Percentiles rank a stretch among this genome's conserved stretches.
Evolutionary conservation across 2,329 filamentous ascomycete genomes (phyloP).

Genomic region (Albophoma yamanashiensis): DNA sequence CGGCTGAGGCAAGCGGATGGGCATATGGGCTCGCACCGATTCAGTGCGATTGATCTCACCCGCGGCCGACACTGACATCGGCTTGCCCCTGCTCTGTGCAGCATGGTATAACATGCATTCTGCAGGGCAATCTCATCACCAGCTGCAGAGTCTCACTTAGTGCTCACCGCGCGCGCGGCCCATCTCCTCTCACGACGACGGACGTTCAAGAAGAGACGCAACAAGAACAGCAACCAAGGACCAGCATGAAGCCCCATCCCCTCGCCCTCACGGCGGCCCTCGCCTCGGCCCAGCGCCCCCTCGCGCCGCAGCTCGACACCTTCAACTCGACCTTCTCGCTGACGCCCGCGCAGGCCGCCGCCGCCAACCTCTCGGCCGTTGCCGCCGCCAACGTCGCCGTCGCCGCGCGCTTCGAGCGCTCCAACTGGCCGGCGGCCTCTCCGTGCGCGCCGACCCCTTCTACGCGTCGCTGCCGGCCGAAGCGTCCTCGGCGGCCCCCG

Average conservation of each 20-base stretch:
- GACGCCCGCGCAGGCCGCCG: conserved; percentile 11
- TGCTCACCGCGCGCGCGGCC: not conserved
- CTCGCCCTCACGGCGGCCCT: not conserved
- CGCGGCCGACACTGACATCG: no score
- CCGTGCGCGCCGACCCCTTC: conserved; percentile 24
- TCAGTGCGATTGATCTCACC: no score
- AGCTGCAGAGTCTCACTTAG: not conserved
- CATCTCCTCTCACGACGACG: not conserved
- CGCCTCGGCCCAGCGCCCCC: not conserved
- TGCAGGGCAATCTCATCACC: not conserved
- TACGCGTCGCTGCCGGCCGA: conserved; percentile 20
- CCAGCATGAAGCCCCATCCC: not conserved
- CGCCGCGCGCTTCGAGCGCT: conserved; percentile 16
- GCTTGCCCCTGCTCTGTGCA: not conserved
- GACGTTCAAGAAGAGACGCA: no score
- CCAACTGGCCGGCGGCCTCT: conserved; percentile 21
- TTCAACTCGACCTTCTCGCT: conserved; percentile 20
- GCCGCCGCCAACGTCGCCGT: conserved; percentile 10
- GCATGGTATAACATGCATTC: no score
- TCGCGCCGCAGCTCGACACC: conserved; percentile 5
- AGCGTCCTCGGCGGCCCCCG: conserved; percentile 14
- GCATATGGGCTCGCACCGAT: no score
- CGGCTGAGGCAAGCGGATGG: no score
- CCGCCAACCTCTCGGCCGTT: conserved; percentile 9
- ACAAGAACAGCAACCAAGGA: no score